Evolutionary conservation across 495 filamentous ascomycete species (phyloP), one percentile per base, ranked within the genome.

Genomic region (Aspergillus bertholletiae): DNA sequence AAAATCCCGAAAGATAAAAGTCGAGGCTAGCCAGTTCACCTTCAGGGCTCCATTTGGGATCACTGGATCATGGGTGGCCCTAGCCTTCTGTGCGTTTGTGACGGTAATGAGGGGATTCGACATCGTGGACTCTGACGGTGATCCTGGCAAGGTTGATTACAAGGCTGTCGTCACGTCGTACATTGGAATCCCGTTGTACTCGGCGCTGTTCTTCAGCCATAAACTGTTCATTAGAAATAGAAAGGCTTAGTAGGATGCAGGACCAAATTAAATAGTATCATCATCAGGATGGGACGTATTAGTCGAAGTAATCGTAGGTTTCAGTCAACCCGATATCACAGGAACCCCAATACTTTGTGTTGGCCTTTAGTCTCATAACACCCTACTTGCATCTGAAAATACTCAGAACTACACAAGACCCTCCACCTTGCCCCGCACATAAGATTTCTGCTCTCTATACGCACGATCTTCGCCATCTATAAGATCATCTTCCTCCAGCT

Each of bases 151-250:
- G 12, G 79, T 84, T 56, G 73, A 83, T 47, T 80, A 82, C 51
- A 77, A 79, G 58, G 86, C 83, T 50, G 90, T 92, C 63, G 72
- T 94, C 61, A 90, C 88, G 0, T 85, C 84, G 3, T 92, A 91
- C 61, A 77, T 90, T 4, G 87, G 86, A 21, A 87, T 95, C 54
- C 86, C 87, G 5, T 62, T 92, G n/a, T 93, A 88, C 61, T 55
- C 93, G 0, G 67, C 78, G 35, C 74, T 90, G 66, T 81, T 89
- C 62, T 61, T 84, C 28, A 87, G 88, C 3, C 84, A 89, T 63
- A 90, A 90, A 67, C 27, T 83, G 37, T 51, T 68, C 40, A 76
- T 4, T 43, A 11, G 39, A 22, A 2, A 43, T 7, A 1, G 39
- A 43, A 18, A 18, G 20, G 39, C 18, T 18, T 7, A 43, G 2